A percentile compares a stretch with the other conserved stretches of the same genome.
Evolutionary conservation across 805 yeast species (phyloP).

Genomic region (Cyberlindnera samutprakarnensis): DNA sequence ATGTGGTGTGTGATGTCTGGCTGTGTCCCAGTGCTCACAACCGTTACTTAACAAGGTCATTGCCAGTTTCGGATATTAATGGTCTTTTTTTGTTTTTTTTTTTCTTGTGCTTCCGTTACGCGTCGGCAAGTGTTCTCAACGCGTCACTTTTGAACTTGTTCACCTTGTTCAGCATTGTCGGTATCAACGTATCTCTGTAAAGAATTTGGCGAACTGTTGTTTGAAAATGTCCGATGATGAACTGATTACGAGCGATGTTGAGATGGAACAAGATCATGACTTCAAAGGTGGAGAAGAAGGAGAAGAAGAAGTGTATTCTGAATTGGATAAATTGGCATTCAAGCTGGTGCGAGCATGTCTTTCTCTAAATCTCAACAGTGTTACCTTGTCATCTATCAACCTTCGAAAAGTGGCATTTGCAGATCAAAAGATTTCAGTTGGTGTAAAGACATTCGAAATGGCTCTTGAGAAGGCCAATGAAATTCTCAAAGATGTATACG

Average conservation of each 20-base stretch:
- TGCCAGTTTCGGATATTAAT: too few relatives aligned
- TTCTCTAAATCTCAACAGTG: conserved; percentile 5
- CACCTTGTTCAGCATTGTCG: too few relatives aligned
- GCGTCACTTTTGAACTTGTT: too few relatives aligned
- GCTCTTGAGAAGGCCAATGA: conserved; percentile 5
- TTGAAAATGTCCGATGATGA: conserved; percentile 1
- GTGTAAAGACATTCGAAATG: conserved; percentile 2
- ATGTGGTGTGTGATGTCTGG: too few relatives aligned
- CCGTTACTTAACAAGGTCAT: too few relatives aligned
- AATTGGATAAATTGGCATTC: conserved; percentile 2
- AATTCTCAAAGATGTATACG: conserved; percentile 6
- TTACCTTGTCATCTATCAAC: conserved; percentile 9
- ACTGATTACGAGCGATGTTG: neutral
- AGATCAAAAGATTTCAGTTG: neutral
- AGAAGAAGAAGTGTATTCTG: neutral
- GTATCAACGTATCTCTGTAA: too few relatives aligned
- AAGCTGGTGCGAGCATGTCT: conserved; percentile 8
- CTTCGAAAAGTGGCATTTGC: conserved; percentile 9
- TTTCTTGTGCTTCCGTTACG: too few relatives aligned
- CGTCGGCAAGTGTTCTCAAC: too few relatives aligned
- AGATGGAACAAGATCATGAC: neutral
- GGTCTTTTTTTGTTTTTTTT: too few relatives aligned
- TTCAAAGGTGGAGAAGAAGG: too few relatives aligned
- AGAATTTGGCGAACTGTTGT: too few relatives aligned
- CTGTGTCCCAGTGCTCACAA: too few relatives aligned